phyloP scores from a whole-genome alignment of 148 eudicot species.

The Camellia sinensis region DNA sequence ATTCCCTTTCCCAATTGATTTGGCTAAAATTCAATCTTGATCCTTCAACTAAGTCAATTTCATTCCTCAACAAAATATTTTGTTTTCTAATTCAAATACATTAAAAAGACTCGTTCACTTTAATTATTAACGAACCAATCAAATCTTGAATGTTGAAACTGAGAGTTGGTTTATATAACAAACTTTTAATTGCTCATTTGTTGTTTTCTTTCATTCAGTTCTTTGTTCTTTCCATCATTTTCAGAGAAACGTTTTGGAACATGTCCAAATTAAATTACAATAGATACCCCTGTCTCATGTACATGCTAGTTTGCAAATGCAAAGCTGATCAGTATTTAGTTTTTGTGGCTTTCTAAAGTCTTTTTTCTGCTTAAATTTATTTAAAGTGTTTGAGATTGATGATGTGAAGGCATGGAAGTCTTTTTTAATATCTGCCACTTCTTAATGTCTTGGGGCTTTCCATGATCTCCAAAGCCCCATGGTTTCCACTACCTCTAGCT shows the following conservation, averaged over 20 bases:
- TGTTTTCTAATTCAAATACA: too few relatives aligned
- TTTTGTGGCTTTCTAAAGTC: slow-evolving; percentile 12
- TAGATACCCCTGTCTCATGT: not conserved
- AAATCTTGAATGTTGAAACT: slow-evolving; percentile 2
- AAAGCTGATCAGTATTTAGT: not conserved
- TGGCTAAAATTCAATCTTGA: too few relatives aligned
- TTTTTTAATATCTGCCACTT: slow-evolving; percentile 45
- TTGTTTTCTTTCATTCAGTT: not conserved
- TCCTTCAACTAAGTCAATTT: too few relatives aligned
- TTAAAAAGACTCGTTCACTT: too few relatives aligned
- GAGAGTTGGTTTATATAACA: not conserved
- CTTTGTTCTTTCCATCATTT: not conserved
- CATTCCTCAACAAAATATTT: too few relatives aligned
- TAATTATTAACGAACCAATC: not conserved
- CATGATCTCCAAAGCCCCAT: slow-evolving; percentile 81
- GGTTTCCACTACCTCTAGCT: slow-evolving; percentile 95
- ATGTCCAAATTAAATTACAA: not conserved
- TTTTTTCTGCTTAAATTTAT: slow-evolving; percentile 10
- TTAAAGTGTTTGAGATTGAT: slow-evolving; percentile 89
- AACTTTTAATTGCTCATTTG: not conserved
- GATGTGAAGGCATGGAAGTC: slow-evolving; percentile 84
- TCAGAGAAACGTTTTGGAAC: not conserved
- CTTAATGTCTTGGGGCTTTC: slow-evolving; percentile 76
- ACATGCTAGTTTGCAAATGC: not conserved
- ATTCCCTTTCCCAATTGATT: too few relatives aligned